phyloP scores from a whole-genome alignment of 2,329 filamentous ascomycete species.

The Aspergillus clavatus region DNA sequence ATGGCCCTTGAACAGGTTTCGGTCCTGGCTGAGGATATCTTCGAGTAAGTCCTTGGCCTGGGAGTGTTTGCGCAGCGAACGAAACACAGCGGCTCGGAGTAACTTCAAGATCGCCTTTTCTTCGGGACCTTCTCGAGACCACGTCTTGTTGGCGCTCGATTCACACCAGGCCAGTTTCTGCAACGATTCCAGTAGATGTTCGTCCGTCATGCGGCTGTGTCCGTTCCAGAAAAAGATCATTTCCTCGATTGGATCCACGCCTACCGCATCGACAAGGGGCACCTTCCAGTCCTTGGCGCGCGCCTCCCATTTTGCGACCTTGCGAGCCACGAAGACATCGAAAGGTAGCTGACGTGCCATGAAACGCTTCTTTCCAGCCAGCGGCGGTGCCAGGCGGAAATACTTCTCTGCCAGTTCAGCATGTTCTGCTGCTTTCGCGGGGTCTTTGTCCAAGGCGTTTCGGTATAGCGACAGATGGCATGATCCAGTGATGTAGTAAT shows the following conservation, averaged over 20 bases:
- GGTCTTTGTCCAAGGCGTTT: conserved; percentile 24
- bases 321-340: conserved; percentile 77
- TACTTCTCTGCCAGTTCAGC: conserved; percentile 64
- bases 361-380: conserved; percentile 81
- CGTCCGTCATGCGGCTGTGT: conserved; percentile 68
- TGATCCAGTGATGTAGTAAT: conserved; percentile 80
- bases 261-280: conserved; percentile 72
- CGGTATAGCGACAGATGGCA: conserved; percentile 81
- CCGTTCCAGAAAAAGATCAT: conserved; percentile 96
- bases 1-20: conserved; percentile 48
- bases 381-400: conserved; percentile 64
- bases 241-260: conserved; percentile 75
- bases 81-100: conserved; percentile 60
- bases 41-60: conserved; percentile 64
- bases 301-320: conserved; percentile 82
- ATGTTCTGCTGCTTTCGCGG: conserved; percentile 49
- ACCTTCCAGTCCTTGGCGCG: conserved; percentile 63
- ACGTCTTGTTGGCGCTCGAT: conserved; percentile 53
- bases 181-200: conserved; percentile 61
- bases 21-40: conserved; percentile 58
- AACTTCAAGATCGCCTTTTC: conserved; percentile 63
- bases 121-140: conserved; percentile 51
- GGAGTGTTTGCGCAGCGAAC: conserved; percentile 57
- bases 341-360: conserved; percentile 87
- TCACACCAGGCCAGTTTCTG: conserved; percentile 62